A percentile compares a stretch with the other conserved stretches of the same genome.
Conservation (phyloP, 768 basidiomycete genomes). For the Dioszegia hungarica region DNA sequence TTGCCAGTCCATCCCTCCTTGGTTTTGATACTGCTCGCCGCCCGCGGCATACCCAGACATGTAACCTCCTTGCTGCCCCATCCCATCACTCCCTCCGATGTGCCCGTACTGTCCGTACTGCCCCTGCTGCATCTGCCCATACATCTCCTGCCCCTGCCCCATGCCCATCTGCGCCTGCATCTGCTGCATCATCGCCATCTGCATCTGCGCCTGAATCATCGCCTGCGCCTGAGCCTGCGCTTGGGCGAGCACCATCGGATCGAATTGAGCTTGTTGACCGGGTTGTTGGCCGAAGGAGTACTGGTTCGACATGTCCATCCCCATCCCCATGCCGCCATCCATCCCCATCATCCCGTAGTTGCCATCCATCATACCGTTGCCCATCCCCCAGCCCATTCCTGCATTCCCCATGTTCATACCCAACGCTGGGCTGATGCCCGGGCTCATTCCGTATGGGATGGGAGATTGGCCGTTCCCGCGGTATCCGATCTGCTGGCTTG, state of each 20-base stretch:
- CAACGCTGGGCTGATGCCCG: conserved; percentile 19
- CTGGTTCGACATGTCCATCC: conserved; percentile 3
- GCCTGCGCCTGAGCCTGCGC: conserved; percentile 18
- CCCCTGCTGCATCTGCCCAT: conserved; percentile 15
- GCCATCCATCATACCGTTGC: background rate
- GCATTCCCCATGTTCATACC: background rate
- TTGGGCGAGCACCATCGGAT: conserved; percentile 18
- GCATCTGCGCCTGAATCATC: conserved; percentile 29
- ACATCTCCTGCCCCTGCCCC: background rate
- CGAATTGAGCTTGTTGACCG: background rate
- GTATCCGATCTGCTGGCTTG: background rate
- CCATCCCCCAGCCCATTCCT: conserved; percentile 2
- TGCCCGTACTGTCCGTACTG: background rate
- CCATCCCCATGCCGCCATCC: background rate
- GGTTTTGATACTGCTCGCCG: background rate
- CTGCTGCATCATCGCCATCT: conserved; percentile 28
- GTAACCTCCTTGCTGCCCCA: background rate
- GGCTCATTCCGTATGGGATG: background rate
- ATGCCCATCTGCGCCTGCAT: conserved; percentile 29
- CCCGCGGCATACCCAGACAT: background rate
- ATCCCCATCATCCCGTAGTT: background rate
- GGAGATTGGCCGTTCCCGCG: background rate
- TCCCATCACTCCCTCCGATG: conserved; percentile 6
- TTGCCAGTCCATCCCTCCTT: conserved; percentile 4
- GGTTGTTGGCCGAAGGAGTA: conserved; percentile 5